Conservation (phyloP, 768 basidiomycete genomes). For the Daedaleopsis nitida region DNA sequence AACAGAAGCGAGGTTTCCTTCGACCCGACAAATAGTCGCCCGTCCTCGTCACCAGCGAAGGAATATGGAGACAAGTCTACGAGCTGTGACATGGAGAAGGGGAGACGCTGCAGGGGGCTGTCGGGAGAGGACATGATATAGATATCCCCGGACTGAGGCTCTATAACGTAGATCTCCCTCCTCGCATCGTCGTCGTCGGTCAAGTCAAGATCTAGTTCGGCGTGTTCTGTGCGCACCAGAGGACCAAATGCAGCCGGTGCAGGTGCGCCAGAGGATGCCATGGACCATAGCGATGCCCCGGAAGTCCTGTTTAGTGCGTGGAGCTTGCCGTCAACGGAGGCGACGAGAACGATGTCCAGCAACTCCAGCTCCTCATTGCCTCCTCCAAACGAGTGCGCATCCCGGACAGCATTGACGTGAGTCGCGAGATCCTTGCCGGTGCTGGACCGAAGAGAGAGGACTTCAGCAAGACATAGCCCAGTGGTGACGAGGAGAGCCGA, state of each 20-base stretch:
- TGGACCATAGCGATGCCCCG: constrained; percentile 86
- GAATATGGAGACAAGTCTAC: constrained; percentile 87
- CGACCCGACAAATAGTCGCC: constrained; percentile 82
- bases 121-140: constrained; percentile 77
- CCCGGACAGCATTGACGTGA: constrained; percentile 21
- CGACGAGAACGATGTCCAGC: constrained; percentile 83
- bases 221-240: constrained; percentile 72
- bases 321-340: constrained; percentile 92
- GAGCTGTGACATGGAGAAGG: constrained; percentile 89
- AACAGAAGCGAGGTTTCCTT: constrained; percentile 85
- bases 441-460: constrained; percentile 23
- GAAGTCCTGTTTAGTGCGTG: constrained; percentile 91
- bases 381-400: constrained; percentile 6
- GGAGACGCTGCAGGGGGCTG: constrained; percentile 80
- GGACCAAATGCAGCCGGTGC: constrained; percentile 62
- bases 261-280: constrained; percentile 44
- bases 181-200: constrained; percentile 49
- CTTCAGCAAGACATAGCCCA: constrained; percentile 28
- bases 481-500: constrained; percentile 24
- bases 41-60: constrained; percentile 66
- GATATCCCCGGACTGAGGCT: constrained; percentile 93
- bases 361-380: constrained; percentile 53
- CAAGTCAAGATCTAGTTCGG: constrained; percentile 56
- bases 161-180: constrained; percentile 88
- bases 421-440: constrained; percentile 24